phyloP scores from a whole-genome alignment of 2,329 filamentous ascomycete genomes.

The Monosporascus cannonballus region DNA sequence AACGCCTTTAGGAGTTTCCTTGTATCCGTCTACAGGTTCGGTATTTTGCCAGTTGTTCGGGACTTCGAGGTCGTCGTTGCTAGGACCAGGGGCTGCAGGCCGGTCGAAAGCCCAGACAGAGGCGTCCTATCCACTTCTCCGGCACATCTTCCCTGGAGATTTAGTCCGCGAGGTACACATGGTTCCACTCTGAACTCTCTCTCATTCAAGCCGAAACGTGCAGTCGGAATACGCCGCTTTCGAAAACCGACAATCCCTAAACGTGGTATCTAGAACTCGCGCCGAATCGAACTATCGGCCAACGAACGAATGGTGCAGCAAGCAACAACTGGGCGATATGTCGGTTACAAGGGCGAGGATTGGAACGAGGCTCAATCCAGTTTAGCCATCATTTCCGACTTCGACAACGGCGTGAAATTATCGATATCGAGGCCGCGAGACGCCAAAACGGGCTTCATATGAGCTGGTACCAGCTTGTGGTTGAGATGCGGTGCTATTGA shows the following conservation, averaged over 20 bases:
- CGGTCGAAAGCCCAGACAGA: background rate
- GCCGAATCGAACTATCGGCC: slow-evolving; percentile 20
- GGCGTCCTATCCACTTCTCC: background rate
- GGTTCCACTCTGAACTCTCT: background rate
- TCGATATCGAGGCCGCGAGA: slow-evolving; percentile 84
- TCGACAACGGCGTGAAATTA: slow-evolving; percentile 83
- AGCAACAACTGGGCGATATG: slow-evolving; percentile 26
- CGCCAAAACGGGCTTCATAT: slow-evolving; percentile 69
- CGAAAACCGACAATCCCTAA: background rate
- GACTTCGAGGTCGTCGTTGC: background rate
- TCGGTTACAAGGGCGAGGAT: slow-evolving; percentile 22
- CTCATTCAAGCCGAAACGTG: background rate
- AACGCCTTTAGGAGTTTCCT: slow-evolving; percentile 20
- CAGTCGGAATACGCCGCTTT: background rate
- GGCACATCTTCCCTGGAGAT: background rate
- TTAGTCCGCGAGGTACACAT: background rate
- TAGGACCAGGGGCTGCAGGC: background rate
- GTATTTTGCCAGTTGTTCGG: slow-evolving; percentile 12
- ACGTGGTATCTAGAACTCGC: slow-evolving; percentile 15
- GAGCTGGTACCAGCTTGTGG: slow-evolving; percentile 76
- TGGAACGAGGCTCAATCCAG: slow-evolving; percentile 66
- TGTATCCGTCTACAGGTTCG: slow-evolving; percentile 19
- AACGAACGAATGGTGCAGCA: slow-evolving; percentile 25
- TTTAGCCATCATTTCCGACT: slow-evolving; percentile 96
- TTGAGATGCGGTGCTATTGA: slow-evolving; percentile 92